Evolutionary conservation across 2,329 filamentous ascomycete species (phyloP), one percentile per base, ranked within the genome.

Genomic region (Aspergillus sp.): DNA sequence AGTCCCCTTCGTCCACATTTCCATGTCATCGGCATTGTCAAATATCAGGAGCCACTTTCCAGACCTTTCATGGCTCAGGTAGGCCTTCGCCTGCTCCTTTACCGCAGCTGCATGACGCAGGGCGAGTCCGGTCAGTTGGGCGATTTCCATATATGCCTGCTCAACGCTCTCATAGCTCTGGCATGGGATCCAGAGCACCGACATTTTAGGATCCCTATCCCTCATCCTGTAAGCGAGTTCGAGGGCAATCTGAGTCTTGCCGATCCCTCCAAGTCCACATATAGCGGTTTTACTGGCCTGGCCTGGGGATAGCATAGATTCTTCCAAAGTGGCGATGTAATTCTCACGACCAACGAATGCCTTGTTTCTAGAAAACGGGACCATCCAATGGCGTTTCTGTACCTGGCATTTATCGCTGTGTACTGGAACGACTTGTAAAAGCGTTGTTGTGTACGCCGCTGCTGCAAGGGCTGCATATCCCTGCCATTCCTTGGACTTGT

Each of bases 161-260:
- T 64, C 53, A 22, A 66, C 39, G 4, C 12, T 53, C 24, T 52
- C 59, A 4, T 53, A 44, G 49, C 58, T 70, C 22, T 62, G 66
- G 32, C 64, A 65, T 38, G 65, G 62, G 22, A 71, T 54, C 68
- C 67, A 71, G 53, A 71, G 68, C 7, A 68, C 56, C 22, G 61
- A 70, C 36, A 12, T 18, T 5, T 66, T 56, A 17, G 20, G 48
- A 5, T 41, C 3, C 18, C 17, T 41, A 5, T 50, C 12, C 6
- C 45, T 55, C n/a, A 63, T 26, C 5, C 56, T 59, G 48, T 68
- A 64, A 0, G 34, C 34, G 2, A 36, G 1, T 0, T 36, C 34
- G 7, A 36, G 34, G 2, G 34, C 34, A 6, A 36, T 7, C 34
- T 36, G 34, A 13, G 34, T 36, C 13, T 36, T 36, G 2, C 34